These are phyloP conservation scores for Phytophthora kernoviae DNA, from an alignment of 352 stramenopile species.

Conservation along the genomic window DNA sequence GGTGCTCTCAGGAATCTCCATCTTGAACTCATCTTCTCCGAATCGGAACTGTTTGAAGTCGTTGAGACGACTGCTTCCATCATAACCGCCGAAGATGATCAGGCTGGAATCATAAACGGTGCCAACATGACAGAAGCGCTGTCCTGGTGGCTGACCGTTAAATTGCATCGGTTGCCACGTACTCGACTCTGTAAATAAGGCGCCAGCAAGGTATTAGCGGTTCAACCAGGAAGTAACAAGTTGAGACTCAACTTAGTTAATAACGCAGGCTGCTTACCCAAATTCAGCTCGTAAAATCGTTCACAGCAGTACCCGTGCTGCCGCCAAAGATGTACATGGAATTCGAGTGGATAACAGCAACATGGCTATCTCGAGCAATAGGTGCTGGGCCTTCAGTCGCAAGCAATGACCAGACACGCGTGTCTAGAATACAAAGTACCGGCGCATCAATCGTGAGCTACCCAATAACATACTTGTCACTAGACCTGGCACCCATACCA, in stretches of 20 bases:
- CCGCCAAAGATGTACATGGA: slow-evolving; percentile 97
- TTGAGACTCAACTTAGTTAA: neutral
- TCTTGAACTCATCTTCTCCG: slow-evolving; percentile 74
- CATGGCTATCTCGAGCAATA: slow-evolving; percentile 96
- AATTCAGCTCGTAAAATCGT: slow-evolving; percentile 96
- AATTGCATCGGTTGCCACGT: slow-evolving; percentile 79
- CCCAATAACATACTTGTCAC: neutral
- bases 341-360: slow-evolving; percentile 93
- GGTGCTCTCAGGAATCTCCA: slow-evolving; percentile 87
- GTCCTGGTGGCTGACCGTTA: slow-evolving; percentile 82
- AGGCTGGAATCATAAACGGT: slow-evolving; percentile 92
- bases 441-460: neutral
- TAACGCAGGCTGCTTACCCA: slow-evolving; percentile 42
- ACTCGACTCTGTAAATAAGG: slow-evolving; percentile 48
- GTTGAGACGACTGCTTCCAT: slow-evolving; percentile 94
- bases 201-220: neutral
- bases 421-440: slow-evolving; percentile 37
- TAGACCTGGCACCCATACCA: slow-evolving; percentile 29
- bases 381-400: slow-evolving; percentile 90
- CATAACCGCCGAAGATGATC: slow-evolving; percentile 97
- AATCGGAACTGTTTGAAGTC: slow-evolving; percentile 95
- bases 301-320: slow-evolving; percentile 96
- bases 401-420: slow-evolving; percentile 90
- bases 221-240: neutral
- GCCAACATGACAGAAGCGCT: slow-evolving; percentile 97